Percentiles rank a stretch among this genome's conserved stretches.
phyloP scores from a whole-genome alignment of 306 rosid species.

The Sphenostylis stenocarpa region DNA sequence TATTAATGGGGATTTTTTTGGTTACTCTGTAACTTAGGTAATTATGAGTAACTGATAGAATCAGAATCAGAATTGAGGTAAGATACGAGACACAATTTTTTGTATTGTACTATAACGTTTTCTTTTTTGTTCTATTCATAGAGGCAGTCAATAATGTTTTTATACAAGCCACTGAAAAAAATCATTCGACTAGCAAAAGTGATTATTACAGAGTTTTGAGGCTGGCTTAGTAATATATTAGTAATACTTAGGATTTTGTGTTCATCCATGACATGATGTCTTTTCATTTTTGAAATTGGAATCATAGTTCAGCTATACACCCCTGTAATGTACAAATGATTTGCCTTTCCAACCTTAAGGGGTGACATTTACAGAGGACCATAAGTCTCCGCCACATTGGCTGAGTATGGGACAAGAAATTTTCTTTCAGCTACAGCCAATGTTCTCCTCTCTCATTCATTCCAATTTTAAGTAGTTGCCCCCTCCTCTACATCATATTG shows the following conservation, averaged over 20 bases:
- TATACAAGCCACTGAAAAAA: background rate
- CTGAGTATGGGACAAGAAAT: too few species aligned
- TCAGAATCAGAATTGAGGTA: background rate
- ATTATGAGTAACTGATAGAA: background rate
- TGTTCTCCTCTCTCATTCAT: background rate
- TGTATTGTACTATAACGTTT: background rate
- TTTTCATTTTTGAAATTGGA: background rate
- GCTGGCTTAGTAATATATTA: background rate
- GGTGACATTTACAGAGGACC: background rate
- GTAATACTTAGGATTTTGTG: background rate
- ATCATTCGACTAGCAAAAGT: background rate
- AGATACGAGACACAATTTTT: background rate
- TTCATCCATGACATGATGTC: background rate
- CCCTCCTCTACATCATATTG: background rate
- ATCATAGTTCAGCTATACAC: background rate
- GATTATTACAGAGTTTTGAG: background rate
- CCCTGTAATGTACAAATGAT: background rate
- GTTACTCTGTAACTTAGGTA: background rate
- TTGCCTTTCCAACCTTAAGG: background rate
- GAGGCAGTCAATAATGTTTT: background rate
- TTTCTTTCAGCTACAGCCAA: background rate
- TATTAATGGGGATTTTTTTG: background rate
- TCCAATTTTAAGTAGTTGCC: background rate
- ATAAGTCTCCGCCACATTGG: background rate
- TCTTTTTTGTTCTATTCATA: background rate